Base-by-base conservation (phyloP, 441 rosid genomes). In the Pelargonium fulgidum region DNA sequence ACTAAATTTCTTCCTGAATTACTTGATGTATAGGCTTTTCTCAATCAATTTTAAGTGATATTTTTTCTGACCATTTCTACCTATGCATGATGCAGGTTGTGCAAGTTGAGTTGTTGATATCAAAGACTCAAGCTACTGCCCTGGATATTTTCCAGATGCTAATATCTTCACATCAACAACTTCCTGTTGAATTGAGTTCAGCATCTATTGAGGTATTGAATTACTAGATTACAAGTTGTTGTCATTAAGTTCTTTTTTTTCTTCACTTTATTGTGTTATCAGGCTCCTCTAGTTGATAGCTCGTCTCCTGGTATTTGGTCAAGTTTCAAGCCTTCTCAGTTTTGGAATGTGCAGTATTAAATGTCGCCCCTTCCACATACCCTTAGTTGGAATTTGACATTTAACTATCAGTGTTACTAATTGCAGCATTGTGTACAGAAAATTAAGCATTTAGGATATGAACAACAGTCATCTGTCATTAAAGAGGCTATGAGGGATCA, bases 141-240 rank as follows among this genome's bases (percentile, higher is more conserved):
- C 73, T 82, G 77, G 89, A 86, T 74, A 77, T 84, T 69, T 80
- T 91, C 78, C 85, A 82, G 75, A 77, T 80, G 54, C 81, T 93
- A 66, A 87, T 80, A 76, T 85, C 85, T 73, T 83, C 85, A 10
- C 77, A 80, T 78, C 79, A 81, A 19, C 78, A 80, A 66, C 81
- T 89, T 47, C 89, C 92, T 12, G 82, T 77, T 45, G 99, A 85
- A 72, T 65, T 85, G 70, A 83, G 85, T 81, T 84, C 89, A 64
- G 77, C 85, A 69, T 82, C 95, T 19, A 77, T 91, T 78, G 95
- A 89, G 97, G 97, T 93, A 85, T 56, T 56, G 26, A 19, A 56
- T 17, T 10, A 19, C 71, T 26, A 44, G 65, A 33, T 42, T 22
- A 48, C 20, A 11, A 62, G 65, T 64, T 20, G n/a, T 26, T 54